A percentile compares a stretch with the other conserved stretches of the same genome.
Evolutionary conservation across 2,329 filamentous ascomycete genomes (phyloP).

Genomic region (Colletotrichum godetiae): DNA sequence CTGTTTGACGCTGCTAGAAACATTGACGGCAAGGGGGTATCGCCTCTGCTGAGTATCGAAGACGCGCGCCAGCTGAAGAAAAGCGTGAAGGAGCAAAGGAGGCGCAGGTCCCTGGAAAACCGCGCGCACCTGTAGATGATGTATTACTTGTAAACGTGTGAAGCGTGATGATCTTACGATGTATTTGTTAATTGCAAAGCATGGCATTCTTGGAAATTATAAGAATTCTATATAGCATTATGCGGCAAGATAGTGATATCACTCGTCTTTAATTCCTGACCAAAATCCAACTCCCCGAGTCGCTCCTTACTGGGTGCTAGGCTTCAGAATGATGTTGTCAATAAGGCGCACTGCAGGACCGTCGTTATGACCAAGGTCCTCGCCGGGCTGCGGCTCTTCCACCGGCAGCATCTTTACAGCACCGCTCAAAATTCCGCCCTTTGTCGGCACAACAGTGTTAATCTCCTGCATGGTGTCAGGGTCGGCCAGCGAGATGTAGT

Average conservation of each 20-base stretch:
- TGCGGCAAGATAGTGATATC: not conserved
- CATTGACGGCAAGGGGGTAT: constrained; percentile 51
- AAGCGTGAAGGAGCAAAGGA: constrained; percentile 58
- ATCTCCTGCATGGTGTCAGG: constrained; percentile 86
- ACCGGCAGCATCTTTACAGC: constrained; percentile 91
- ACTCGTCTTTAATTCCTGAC: not conserved
- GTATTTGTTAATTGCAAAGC: not conserved
- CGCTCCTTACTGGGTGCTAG: constrained; percentile 39
- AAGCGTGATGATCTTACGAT: constrained; percentile 30
- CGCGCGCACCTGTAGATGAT: constrained; percentile 59
- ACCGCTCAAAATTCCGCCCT: constrained; percentile 87
- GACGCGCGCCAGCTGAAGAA: constrained; percentile 58
- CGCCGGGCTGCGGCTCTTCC: constrained; percentile 74
- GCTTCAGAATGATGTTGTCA: constrained; percentile 85
- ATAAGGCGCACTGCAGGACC: constrained; percentile 87
- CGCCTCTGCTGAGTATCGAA: constrained; percentile 60
- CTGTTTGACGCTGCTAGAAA: constrained; percentile 72
- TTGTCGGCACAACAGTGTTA: constrained; percentile 72
- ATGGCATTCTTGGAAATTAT: not conserved
- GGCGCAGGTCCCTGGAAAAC: constrained; percentile 60
- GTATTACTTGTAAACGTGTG: constrained; percentile 29
- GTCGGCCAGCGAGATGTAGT: constrained; percentile 93
- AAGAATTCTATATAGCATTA: not conserved
- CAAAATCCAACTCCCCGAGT: not conserved
- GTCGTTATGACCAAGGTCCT: constrained; percentile 79